These are phyloP conservation scores for Dioscorea alata DNA, from an alignment of 106 monocot genomes.

Conservation along the genomic window DNA sequence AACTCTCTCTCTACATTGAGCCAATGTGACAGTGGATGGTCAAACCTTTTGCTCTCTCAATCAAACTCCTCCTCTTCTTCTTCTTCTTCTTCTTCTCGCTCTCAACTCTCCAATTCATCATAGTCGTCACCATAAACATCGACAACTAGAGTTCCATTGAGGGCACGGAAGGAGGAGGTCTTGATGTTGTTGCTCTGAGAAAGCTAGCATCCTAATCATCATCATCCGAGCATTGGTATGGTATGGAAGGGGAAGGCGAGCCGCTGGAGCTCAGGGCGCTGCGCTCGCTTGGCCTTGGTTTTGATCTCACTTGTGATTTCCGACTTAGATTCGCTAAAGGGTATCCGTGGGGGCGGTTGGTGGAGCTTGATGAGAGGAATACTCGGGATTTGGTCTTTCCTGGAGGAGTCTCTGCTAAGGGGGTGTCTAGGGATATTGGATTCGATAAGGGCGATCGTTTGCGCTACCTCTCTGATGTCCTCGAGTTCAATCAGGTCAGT, in stretches of 20 bases:
- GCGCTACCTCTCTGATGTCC: conserved; percentile 71
- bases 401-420: conserved; percentile 31
- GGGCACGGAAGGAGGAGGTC: no score
- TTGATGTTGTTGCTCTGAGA: no score
- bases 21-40: no score
- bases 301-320: conserved; percentile 81
- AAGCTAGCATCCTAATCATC: no score
- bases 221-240: no score
- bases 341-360: conserved; percentile 32
- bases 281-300: conserved; percentile 63
- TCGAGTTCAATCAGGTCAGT: conserved; percentile 82
- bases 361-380: conserved; percentile 41
- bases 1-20: no score
- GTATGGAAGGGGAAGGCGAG: conserved; percentile 5
- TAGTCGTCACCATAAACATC: no score
- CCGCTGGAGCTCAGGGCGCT: conserved; percentile 41
- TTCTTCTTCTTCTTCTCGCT: no score
- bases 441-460: conserved; percentile 77
- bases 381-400: conserved; percentile 49
- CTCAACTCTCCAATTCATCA: no score
- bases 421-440: conserved; percentile 48
- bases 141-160: no score
- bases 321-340: conserved; percentile 62
- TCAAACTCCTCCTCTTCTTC: no score
- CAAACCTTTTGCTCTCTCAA: no score